These are phyloP conservation scores for Penicillium sp. DNA, from an alignment of 2,329 filamentous ascomycete genomes.

Conservation along the genomic window DNA sequence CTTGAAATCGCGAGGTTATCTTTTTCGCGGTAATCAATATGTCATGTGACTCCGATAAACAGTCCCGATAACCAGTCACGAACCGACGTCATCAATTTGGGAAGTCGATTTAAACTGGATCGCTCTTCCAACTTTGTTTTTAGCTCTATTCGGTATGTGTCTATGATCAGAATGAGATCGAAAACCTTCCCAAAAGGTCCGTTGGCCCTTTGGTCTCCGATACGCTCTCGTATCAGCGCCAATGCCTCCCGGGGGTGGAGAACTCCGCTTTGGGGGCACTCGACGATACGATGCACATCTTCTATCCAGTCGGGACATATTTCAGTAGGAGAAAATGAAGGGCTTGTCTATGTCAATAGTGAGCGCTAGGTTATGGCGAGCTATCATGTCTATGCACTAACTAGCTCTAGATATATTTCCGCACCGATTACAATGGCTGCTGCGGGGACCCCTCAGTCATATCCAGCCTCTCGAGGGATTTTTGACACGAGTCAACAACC, in stretches of 20 bases:
- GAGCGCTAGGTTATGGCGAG: slow-evolving; percentile 32
- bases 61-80: neutral
- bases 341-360: slow-evolving; percentile 89
- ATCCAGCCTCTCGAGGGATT: slow-evolving; percentile 48
- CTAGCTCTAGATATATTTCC: slow-evolving; percentile 72
- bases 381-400: slow-evolving; percentile 11
- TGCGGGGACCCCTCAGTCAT: slow-evolving; percentile 54
- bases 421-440: slow-evolving; percentile 66
- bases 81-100: slow-evolving; percentile 12
- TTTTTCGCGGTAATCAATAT: slow-evolving; percentile 7
- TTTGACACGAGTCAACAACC: slow-evolving; percentile 54
- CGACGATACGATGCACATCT: slow-evolving; percentile 48
- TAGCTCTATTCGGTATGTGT: neutral
- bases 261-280: slow-evolving; percentile 12
- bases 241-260: slow-evolving; percentile 12
- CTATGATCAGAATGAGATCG: slow-evolving; percentile 23
- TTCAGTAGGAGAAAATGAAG: slow-evolving; percentile 70
- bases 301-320: slow-evolving; percentile 76
- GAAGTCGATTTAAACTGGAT: neutral
- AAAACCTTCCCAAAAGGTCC: slow-evolving; percentile 12
- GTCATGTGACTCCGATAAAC: slow-evolving; percentile 6
- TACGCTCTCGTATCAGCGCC: slow-evolving; percentile 1
- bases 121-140: neutral
- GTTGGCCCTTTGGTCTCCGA: slow-evolving; percentile 6
- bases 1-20: slow-evolving; percentile 6